Percentiles rank a stretch among this genome's conserved stretches.
Conservation (phyloP, 2,329 filamentous ascomycete genomes). For the Dothideomycetes sp. region DNA sequence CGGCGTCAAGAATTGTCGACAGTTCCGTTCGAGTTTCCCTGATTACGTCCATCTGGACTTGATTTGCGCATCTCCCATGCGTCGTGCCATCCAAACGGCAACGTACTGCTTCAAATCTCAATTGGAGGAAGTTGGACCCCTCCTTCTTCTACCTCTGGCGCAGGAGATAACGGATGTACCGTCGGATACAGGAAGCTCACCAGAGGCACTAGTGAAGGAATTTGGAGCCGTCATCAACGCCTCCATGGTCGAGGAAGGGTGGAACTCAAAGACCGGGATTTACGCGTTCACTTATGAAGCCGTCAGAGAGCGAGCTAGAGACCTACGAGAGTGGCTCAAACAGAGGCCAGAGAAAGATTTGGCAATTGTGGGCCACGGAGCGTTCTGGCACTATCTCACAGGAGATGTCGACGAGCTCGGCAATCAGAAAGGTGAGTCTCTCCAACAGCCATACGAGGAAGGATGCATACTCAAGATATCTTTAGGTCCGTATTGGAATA, state of each 20-base stretch:
- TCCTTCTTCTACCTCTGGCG: conserved; percentile 12
- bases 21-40: conserved; percentile 10
- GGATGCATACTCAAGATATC: not conserved
- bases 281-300: conserved; percentile 7
- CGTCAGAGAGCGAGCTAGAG: conserved; percentile 9
- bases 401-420: conserved; percentile 13
- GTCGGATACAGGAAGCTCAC: conserved; percentile 12
- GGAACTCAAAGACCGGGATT: conserved; percentile 11
- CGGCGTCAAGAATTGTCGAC: conserved; percentile 10
- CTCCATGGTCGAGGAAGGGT: conserved; percentile 5
- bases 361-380: conserved; percentile 13
- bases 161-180: conserved; percentile 12
- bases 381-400: conserved; percentile 12
- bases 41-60: conserved; percentile 13
- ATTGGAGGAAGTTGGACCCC: conserved; percentile 2
- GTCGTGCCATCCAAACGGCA: conserved; percentile 15
- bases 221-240: conserved; percentile 11
- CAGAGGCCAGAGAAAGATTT: conserved; percentile 12
- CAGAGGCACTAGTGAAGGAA: conserved; percentile 3
- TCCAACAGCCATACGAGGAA: too few relatives aligned
- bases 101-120: conserved; percentile 10
- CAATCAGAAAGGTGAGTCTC: not conserved
- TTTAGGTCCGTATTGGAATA: conserved; percentile 10
- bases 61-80: conserved; percentile 14
- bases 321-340: conserved; percentile 9